phyloP scores from a whole-genome alignment of 495 filamentous ascomycete species.

The Aspergillus wentii region DNA sequence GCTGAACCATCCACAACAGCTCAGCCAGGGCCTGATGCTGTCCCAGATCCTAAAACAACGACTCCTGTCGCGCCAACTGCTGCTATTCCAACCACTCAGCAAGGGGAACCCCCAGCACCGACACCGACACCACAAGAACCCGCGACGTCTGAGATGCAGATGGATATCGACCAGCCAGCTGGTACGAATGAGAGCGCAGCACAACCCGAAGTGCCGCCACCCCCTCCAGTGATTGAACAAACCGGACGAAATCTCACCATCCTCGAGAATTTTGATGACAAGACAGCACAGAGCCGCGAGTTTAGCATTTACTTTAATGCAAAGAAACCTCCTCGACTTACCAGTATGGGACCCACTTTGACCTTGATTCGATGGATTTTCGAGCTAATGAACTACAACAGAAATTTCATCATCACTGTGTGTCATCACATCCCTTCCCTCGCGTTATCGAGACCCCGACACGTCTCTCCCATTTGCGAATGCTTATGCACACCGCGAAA shows the following conservation, averaged over 20 bases:
- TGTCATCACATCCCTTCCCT: constrained; percentile 74
- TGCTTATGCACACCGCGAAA: constrained; percentile 67
- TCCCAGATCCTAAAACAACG: background rate
- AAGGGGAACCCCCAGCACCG: too few species aligned
- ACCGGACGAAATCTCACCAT: constrained; percentile 48
- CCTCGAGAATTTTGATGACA: constrained; percentile 52
- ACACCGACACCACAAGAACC: constrained; percentile 16
- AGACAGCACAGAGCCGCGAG: constrained; percentile 44
- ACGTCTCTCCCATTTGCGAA: constrained; percentile 75
- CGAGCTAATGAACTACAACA: constrained; percentile 15
- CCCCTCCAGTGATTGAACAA: constrained; percentile 42
- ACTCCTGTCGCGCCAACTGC: background rate
- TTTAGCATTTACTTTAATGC: constrained; percentile 49
- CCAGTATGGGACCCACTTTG: constrained; percentile 34
- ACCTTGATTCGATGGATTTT: background rate
- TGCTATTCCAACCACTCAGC: constrained; percentile 3
- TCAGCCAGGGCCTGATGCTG: constrained; percentile 4
- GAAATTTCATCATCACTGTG: constrained; percentile 56
- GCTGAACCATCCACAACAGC: constrained; percentile 2
- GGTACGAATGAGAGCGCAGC: constrained; percentile 7
- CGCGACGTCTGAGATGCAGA: constrained; percentile 6
- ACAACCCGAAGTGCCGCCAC: constrained; percentile 19
- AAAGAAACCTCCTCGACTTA: constrained; percentile 42
- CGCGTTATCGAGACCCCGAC: constrained; percentile 69
- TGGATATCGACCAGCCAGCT: constrained; percentile 11